Evolutionary conservation across 257 asterid genomes (phyloP), one percentile per base, ranked within the genome.

Genomic region (Nicotiana attenuata): DNA sequence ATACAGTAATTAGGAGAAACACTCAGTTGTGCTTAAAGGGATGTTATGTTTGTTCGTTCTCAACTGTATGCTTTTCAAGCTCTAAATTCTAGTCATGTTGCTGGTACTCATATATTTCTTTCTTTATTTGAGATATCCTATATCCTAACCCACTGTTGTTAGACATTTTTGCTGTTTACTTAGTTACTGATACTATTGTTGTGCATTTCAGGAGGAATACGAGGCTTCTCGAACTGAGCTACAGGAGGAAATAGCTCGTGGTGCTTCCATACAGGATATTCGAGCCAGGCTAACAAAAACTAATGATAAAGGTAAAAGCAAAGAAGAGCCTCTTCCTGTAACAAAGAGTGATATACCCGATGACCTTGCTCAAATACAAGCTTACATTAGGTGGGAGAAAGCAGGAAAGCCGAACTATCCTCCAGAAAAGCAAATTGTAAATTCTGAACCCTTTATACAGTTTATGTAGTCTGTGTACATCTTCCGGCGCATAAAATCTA

Each of bases 181-280:
- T 53, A 35, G 47, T 71, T 50, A 24, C 45, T 15, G 63, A 24
- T 75, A 26, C 63, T 75, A 20, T 50, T 26, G 41, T 50, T 75
- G 9, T 75, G 80, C 17, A 28, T 57, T 66, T 50, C 65, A 96
- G 99, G 95, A 87, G 88, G 99, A 94, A 88, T 96, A 90, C 73
- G 99, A 96, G 89, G 99, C 97, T 2, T 97, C 99, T 84, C 90
- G 99, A 84, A 85, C 55, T 88, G 99, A 96, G 87, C 91, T 96
- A 82, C 76, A 89, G 82, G 97, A 94, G 85, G 99, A 94, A 88
- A 78, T 96, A 83, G 91, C 92, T 24, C 89, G 88, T 85, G 99
- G 99, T 77, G 80, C 89, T 76, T 91, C 99, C 60, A 65, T 91
- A 80, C 80, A 89, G 86, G 97, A 91, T 77, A 90, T 96, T 79